phyloP scores from a whole-genome alignment of 2,329 filamentous ascomycete genomes.

The Blumeriella jaapii region DNA sequence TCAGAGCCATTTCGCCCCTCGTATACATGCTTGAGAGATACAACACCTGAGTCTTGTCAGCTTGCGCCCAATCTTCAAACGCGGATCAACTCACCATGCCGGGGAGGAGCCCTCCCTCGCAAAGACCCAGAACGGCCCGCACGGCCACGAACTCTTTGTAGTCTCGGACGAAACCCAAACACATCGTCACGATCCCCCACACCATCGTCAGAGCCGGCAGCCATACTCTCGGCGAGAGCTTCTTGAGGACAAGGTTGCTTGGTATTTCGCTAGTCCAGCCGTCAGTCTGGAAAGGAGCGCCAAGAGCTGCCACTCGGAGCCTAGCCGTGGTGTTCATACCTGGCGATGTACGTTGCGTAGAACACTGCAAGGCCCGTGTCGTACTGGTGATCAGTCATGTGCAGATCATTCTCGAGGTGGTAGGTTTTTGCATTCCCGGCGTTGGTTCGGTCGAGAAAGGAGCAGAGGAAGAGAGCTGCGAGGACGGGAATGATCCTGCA shows the following conservation, averaged over 20 bases:
- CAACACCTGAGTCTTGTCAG: constrained; percentile 35
- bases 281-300: constrained; percentile 1
- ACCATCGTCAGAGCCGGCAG: constrained; percentile 50
- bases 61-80: neutral
- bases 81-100: constrained; percentile 39
- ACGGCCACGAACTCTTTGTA: constrained; percentile 46
- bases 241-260: constrained; percentile 45
- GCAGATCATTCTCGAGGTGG: constrained; percentile 45
- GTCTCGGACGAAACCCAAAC: constrained; percentile 34
- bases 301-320: neutral
- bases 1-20: constrained; percentile 35
- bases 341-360: constrained; percentile 52
- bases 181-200: constrained; percentile 61
- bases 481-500: constrained; percentile 49
- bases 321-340: constrained; percentile 28
- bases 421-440: constrained; percentile 60
- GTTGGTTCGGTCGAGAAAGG: constrained; percentile 58
- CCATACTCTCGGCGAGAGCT: constrained; percentile 43
- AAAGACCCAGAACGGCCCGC: constrained; percentile 48
- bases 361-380: constrained; percentile 52
- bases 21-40: constrained; percentile 53
- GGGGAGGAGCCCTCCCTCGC: constrained; percentile 53
- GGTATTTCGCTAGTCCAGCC: constrained; percentile 36
- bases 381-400: constrained; percentile 50
- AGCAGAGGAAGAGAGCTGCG: constrained; percentile 54